Evolutionary conservation across 768 basidiomycete species (phyloP).

Genomic region (Xerocomellus amylosporus): DNA sequence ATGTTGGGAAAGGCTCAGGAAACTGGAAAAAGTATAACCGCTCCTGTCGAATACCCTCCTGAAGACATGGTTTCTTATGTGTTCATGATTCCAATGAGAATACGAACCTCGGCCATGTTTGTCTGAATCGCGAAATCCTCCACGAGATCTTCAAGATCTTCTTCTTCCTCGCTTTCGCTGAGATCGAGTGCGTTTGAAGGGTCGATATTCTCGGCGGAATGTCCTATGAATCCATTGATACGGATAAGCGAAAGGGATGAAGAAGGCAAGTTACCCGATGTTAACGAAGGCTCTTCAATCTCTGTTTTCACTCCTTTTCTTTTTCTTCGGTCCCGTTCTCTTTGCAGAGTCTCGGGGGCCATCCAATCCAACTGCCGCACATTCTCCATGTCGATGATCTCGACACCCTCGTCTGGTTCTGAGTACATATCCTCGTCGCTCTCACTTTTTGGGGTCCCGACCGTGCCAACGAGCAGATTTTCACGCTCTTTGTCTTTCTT

Average conservation of each 20-base stretch:
- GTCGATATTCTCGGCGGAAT: slow-evolving; percentile 34
- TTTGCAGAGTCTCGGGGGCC: slow-evolving; percentile 74
- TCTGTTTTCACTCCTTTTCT: slow-evolving; percentile 41
- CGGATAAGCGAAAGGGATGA: not conserved
- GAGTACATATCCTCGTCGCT: slow-evolving; percentile 74
- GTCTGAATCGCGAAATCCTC: slow-evolving; percentile 58
- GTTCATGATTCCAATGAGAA: not conserved
- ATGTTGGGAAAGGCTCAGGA: slow-evolving; percentile 79
- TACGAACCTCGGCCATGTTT: slow-evolving; percentile 39
- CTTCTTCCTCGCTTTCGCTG: slow-evolving; percentile 75
- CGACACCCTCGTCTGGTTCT: slow-evolving; percentile 83
- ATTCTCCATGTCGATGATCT: slow-evolving; percentile 81
- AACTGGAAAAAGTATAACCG: slow-evolving; percentile 89
- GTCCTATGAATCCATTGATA: slow-evolving; percentile 5
- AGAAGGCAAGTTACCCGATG: slow-evolving; percentile 29
- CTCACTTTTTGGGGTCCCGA: slow-evolving; percentile 30
- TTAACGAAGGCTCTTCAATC: slow-evolving; percentile 40
- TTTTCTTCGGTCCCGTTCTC: slow-evolving; percentile 41
- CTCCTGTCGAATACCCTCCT: slow-evolving; percentile 59
- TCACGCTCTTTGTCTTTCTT: slow-evolving; percentile 42
- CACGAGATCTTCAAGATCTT: slow-evolving; percentile 74
- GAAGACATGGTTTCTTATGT: not conserved
- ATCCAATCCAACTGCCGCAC: slow-evolving; percentile 82
- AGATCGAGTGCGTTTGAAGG: slow-evolving; percentile 62
- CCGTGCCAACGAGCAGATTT: slow-evolving; percentile 24